These are phyloP conservation scores for Neonectria faginata DNA, from an alignment of 2,329 filamentous ascomycete species.

Conservation along the genomic window DNA sequence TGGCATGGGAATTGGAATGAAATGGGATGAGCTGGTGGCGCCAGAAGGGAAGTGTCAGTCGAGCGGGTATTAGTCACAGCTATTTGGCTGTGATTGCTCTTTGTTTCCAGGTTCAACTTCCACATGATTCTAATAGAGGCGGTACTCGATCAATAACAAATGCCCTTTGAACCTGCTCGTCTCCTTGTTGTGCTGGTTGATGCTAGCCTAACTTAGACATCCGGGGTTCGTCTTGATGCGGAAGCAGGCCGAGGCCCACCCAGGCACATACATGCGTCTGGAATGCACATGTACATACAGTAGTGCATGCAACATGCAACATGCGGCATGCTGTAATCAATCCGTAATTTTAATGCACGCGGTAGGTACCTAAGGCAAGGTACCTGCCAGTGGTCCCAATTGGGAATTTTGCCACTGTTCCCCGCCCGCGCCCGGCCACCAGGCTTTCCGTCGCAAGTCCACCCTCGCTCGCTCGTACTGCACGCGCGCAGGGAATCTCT, in stretches of 20 bases:
- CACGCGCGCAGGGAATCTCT: conserved; percentile 33
- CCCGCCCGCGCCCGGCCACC: conserved; percentile 40
- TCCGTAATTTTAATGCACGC: not conserved
- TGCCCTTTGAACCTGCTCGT: not conserved
- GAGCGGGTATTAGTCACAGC: conserved; percentile 2
- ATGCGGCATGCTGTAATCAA: not conserved
- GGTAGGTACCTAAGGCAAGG: not conserved
- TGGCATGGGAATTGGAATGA: not conserved
- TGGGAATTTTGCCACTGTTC: conserved; percentile 45
- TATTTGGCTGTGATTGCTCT: not conserved
- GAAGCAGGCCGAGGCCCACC: conserved; percentile 7
- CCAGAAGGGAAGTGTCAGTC: not conserved
- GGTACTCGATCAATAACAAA: not conserved
- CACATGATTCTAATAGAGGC: not conserved
- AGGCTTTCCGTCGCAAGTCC: conserved; percentile 46
- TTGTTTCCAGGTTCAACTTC: not conserved
- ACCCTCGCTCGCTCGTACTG: conserved; percentile 10
- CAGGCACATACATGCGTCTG: not conserved
- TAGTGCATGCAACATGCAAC: not conserved
- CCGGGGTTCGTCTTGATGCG: conserved; percentile 5
- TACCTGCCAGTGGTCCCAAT: conserved; percentile 38
- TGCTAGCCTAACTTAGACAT: not conserved
- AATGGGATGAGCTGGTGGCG: conserved; percentile 18
- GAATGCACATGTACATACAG: not conserved
- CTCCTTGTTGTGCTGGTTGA: not conserved